Evolutionary conservation across 441 rosid genomes (phyloP).

Genomic region (Dalechampia spathulata): DNA sequence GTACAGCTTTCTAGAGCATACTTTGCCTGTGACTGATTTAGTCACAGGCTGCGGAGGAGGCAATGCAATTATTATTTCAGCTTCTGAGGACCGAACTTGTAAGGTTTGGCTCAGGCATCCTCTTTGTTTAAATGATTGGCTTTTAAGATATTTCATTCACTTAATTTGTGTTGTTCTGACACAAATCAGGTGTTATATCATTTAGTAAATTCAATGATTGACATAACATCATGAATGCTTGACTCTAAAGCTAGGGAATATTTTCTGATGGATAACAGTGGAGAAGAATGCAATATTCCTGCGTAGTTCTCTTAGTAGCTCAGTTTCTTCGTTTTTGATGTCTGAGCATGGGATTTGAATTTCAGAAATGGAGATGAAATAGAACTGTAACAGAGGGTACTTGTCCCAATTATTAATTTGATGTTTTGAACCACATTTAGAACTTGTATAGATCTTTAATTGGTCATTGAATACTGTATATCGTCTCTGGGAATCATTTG

Average conservation of each 20-base stretch:
- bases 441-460: no score
- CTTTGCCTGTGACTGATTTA: slow-evolving; percentile 56
- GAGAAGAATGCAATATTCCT: no score
- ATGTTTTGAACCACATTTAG: background rate
- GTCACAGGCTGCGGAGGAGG: slow-evolving; percentile 65
- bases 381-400: background rate
- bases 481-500: no score
- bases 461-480: no score
- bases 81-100: slow-evolving; percentile 83
- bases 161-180: background rate
- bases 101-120: slow-evolving; percentile 54
- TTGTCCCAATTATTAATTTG: background rate
- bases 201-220: no score
- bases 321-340: no score
- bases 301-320: no score
- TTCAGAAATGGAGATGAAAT: background rate
- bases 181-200: no score
- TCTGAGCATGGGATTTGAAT: background rate
- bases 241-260: background rate
- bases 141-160: background rate
- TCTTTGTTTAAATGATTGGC: slow-evolving; percentile 11
- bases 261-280: background rate
- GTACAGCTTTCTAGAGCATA: slow-evolving; percentile 58
- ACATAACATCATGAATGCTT: no score
- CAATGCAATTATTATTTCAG: slow-evolving; percentile 64